Conservation (phyloP, 345 rosid species). For the Citrus unshiu region DNA sequence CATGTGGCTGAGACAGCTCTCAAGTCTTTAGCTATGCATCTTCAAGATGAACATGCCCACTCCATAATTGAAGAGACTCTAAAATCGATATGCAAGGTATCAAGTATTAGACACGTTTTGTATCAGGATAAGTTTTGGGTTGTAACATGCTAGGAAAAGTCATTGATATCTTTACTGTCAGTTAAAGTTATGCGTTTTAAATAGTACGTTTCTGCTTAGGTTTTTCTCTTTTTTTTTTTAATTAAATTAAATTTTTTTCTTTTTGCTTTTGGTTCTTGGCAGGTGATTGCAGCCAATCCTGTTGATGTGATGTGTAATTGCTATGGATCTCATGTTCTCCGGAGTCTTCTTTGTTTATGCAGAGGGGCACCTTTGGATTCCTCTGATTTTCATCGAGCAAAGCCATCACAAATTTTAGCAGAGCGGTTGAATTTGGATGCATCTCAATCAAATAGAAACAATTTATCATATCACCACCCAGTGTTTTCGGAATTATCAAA, state of each 20-base stretch:
- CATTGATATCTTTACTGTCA: not conserved
- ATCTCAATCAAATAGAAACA: constrained; percentile 30
- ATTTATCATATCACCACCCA: constrained; percentile 33
- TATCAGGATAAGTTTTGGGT: not conserved
- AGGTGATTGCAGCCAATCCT: constrained; percentile 63
- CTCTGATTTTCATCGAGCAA: constrained; percentile 58
- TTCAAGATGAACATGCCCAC: constrained; percentile 63
- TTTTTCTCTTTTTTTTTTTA: not conserved
- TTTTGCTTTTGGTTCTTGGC: constrained; percentile 12
- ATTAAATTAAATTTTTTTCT: not conserved
- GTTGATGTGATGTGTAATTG: constrained; percentile 72
- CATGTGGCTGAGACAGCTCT: constrained; percentile 96
- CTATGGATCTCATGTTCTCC: constrained; percentile 93
- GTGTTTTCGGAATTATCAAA: constrained; percentile 66
- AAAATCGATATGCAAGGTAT: constrained; percentile 73
- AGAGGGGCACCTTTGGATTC: constrained; percentile 79
- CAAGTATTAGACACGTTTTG: not conserved
- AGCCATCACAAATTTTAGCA: constrained; percentile 58
- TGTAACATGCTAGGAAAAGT: not conserved
- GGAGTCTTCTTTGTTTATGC: constrained; percentile 86
- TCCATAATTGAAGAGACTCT: constrained; percentile 68
- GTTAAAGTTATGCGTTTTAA: not conserved
- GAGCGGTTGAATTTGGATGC: constrained; percentile 65
- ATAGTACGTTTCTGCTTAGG: not conserved
- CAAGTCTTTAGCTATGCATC: constrained; percentile 67